Evolutionary conservation across 352 stramenopile species (phyloP).

Genomic region (Phytophthora pini): DNA sequence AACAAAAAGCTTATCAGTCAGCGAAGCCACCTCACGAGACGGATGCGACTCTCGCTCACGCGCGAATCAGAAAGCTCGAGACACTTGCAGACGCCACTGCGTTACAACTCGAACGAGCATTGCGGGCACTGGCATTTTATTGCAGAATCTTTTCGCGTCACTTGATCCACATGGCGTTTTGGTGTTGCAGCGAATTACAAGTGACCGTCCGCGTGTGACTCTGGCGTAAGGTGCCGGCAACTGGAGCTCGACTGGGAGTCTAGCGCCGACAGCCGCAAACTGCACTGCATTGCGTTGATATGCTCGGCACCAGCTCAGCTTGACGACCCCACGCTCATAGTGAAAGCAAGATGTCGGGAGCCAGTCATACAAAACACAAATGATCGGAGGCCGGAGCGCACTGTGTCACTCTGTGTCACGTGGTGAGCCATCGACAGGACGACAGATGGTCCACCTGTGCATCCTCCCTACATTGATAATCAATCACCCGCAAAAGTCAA

Average conservation of each 20-base stretch:
- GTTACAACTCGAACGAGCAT: neutral
- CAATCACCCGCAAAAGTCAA: neutral
- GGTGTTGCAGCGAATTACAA: conserved; percentile 14
- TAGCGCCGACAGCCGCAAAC: neutral
- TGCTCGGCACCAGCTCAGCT: conserved; percentile 12
- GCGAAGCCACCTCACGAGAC: conserved; percentile 11
- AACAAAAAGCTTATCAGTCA: neutral
- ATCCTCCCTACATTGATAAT: neutral
- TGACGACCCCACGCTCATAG: conserved; percentile 7
- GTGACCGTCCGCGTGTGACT: conserved; percentile 25
- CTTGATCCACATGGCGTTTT: conserved; percentile 6
- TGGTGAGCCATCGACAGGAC: conserved; percentile 12
- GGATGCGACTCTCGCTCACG: too few relatives aligned
- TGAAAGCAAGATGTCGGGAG: conserved; percentile 26
- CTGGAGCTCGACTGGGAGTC: neutral
- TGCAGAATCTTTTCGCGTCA: conserved; percentile 2
- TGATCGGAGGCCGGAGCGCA: conserved; percentile 8
- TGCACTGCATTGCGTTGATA: neutral
- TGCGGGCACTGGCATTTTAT: neutral
- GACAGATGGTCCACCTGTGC: conserved; percentile 5
- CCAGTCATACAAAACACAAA: conserved; percentile 18
- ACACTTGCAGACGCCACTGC: conserved; percentile 7
- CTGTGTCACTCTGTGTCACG: conserved; percentile 8
- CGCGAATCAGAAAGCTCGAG: conserved; percentile 1
- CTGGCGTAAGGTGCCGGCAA: conserved; percentile 18